phyloP scores from a whole-genome alignment of 257 asterid genomes.

The Gentiana macrophylla region DNA sequence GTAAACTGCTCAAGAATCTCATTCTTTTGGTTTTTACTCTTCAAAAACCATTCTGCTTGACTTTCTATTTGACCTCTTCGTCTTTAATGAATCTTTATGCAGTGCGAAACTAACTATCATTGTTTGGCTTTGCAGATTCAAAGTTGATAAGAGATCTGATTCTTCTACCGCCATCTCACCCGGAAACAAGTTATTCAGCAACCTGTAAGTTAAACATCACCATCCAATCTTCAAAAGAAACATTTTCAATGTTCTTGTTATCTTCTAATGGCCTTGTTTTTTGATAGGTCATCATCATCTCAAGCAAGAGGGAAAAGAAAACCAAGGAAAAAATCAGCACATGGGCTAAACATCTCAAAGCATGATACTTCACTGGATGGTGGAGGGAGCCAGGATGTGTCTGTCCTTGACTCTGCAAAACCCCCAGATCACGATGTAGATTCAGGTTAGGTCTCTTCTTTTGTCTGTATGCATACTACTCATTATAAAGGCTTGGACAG shows the following conservation, averaged over 20 bases:
- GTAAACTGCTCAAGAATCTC: no score
- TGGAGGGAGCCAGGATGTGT: slow-evolving; percentile 28
- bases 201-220: slow-evolving; percentile 42
- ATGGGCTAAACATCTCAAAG: slow-evolving; percentile 29
- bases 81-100: no score
- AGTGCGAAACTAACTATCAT: no score
- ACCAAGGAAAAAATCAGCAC: slow-evolving; percentile 56
- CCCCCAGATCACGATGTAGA: slow-evolving; percentile 26
- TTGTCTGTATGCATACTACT: slow-evolving; percentile 1
- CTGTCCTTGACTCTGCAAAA: slow-evolving; percentile 25
- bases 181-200: slow-evolving; percentile 28
- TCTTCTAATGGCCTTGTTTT: slow-evolving; percentile 21
- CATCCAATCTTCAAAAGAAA: slow-evolving; percentile 9
- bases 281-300: slow-evolving; percentile 50
- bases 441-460: slow-evolving; percentile 37
- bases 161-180: slow-evolving; percentile 27
- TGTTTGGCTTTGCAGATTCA: slow-evolving; percentile 35
- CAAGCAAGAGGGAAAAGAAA: slow-evolving; percentile 72
- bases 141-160: slow-evolving; percentile 41
- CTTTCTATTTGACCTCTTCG: no score
- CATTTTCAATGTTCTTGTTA: slow-evolving; percentile 10
- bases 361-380: slow-evolving; percentile 31
- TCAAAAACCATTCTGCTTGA: no score
- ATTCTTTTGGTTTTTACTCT: no score
- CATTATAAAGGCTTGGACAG: slow-evolving; percentile 1